Evolutionary conservation across 345 rosid species (phyloP), one percentile per base, ranked within the genome.

Genomic region (Eucalyptus cladocalyx): DNA sequence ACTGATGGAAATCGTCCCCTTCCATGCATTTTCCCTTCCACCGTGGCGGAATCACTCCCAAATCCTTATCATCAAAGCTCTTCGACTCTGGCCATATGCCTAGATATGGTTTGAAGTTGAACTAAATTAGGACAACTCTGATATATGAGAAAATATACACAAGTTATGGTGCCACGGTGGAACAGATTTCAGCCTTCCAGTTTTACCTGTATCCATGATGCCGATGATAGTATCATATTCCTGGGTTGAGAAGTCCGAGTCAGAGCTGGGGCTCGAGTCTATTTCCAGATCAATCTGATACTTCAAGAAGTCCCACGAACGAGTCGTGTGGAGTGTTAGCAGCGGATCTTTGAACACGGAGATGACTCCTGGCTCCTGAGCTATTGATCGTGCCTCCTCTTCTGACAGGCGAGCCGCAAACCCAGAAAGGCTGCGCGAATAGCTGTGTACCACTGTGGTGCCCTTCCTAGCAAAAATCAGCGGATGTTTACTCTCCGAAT

Each of bases 61-160:
- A 91, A 81, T 90, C 94, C 54, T 95, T 91, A 93, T 95, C 99
- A 67, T 49, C 90, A 80, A 97, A 97, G 90, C 99, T 97, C 90
- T 93, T 93, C 11, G 99, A 94, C 92, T 97, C 99, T 9, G 99
- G 99, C 98, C 97, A 96, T 86, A 96, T 95, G 21, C 98, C 98
- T 97, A 54, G 88, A 11, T 76, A 76, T 6, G 62, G 45, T 80
- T 54, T 80, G 43, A 54, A 43, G 83, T 37, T 76, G 42, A 21
- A 37, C 47, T 37, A 40, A 76, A 37, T 76, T 40, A 76, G 83
- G 83, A 76, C 83, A 37, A 43, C 83, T 37, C 83, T 37, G 28
- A 76, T 21, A 19, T 40, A 37, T 37, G 83, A 40, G 43, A 24
- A 32, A 34, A 86, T 14, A 86, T 9, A 32, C 15, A 50, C 24